Conservation (phyloP, 176 grass and related monocot species). For the Triticum turgidum region DNA sequence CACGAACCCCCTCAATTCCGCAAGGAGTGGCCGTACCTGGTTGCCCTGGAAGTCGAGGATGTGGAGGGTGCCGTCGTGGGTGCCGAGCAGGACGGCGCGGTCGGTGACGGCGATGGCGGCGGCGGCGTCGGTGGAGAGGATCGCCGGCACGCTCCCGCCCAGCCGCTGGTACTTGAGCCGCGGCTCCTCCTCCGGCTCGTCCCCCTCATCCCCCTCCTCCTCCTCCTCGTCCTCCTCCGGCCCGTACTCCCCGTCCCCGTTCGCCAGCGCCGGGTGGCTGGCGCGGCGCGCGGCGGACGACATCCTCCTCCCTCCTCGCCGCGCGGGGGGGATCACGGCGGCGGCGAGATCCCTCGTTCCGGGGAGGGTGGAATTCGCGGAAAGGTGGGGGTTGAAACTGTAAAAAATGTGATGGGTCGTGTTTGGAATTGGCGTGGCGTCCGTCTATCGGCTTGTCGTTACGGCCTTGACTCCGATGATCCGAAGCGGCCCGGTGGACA, state of each 20-base stretch:
- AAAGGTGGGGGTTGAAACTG: not conserved
- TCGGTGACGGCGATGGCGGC: constrained; percentile 83
- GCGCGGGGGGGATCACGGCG: not conserved
- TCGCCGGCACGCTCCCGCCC: constrained; percentile 74
- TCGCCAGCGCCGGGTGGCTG: constrained; percentile 46
- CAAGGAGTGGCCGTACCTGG: constrained; percentile 47
- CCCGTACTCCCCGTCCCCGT: constrained; percentile 63
- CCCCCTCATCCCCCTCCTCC: constrained; percentile 38
- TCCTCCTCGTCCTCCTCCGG: constrained; percentile 44
- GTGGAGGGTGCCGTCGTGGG: constrained; percentile 80
- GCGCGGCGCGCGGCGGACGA: constrained; percentile 34
- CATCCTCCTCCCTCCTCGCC: constrained; percentile 32
- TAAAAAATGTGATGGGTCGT: not conserved
- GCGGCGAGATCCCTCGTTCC: constrained; percentile 18
- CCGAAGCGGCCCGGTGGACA: not conserved
- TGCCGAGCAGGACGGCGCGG: constrained; percentile 92
- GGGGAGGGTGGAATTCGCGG: not conserved
- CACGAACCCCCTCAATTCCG: constrained; percentile 22
- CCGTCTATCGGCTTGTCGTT: constrained; percentile 32
- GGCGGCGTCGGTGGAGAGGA: constrained; percentile 80
- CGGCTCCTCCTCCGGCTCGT: constrained; percentile 78
- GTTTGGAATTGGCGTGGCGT: constrained; percentile 27
- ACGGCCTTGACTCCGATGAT: constrained; percentile 10
- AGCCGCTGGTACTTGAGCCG: constrained; percentile 93
- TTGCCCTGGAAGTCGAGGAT: constrained; percentile 99